Percentiles rank a stretch among this genome's conserved stretches.
phyloP scores from a whole-genome alignment of 2,329 filamentous ascomycete species.

The Fusarium avenaceum region DNA sequence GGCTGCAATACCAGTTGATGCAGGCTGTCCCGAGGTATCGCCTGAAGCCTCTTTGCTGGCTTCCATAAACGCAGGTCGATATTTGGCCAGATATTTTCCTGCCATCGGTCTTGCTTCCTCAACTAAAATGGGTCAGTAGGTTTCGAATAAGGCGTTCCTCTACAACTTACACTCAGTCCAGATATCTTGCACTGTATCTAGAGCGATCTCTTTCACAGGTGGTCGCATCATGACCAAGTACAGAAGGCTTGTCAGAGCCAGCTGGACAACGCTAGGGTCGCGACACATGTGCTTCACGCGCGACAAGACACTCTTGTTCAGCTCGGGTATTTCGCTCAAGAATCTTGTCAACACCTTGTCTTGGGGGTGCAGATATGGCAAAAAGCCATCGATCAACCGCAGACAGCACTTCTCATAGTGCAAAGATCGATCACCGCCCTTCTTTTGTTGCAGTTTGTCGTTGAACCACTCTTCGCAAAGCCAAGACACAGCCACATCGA shows the following conservation, averaged over 20 bases:
- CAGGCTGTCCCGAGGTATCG: slow-evolving; percentile 35
- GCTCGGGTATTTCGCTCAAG: slow-evolving; percentile 87
- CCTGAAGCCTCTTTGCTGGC: slow-evolving; percentile 47
- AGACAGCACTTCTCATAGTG: slow-evolving; percentile 86
- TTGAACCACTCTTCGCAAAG: slow-evolving; percentile 99
- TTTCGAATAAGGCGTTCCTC: neutral
- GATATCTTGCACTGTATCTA: slow-evolving; percentile 75
- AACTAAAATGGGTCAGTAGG: slow-evolving; percentile 56
- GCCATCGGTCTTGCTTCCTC: slow-evolving; percentile 74
- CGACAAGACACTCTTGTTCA: slow-evolving; percentile 78
- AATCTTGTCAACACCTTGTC: slow-evolving; percentile 94
- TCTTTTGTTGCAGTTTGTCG: slow-evolving; percentile 69
- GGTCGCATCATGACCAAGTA: slow-evolving; percentile 78
- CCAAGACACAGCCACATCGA: slow-evolving; percentile 93
- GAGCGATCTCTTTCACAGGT: slow-evolving; percentile 71
- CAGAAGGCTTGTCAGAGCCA: slow-evolving; percentile 74
- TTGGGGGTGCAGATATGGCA: slow-evolving; percentile 90
- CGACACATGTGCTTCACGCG: slow-evolving; percentile 77
- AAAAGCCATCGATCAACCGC: slow-evolving; percentile 87
- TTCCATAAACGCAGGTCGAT: slow-evolving; percentile 66
- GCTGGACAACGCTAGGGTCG: slow-evolving; percentile 73
- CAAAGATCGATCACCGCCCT: slow-evolving; percentile 63
- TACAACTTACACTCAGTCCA: slow-evolving; percentile 73
- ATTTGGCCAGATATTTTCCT: slow-evolving; percentile 72
- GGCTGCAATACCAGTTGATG: slow-evolving; percentile 51